Conservation (phyloP, 371 early-diverging fungal species). For the Mortierella sp. region DNA sequence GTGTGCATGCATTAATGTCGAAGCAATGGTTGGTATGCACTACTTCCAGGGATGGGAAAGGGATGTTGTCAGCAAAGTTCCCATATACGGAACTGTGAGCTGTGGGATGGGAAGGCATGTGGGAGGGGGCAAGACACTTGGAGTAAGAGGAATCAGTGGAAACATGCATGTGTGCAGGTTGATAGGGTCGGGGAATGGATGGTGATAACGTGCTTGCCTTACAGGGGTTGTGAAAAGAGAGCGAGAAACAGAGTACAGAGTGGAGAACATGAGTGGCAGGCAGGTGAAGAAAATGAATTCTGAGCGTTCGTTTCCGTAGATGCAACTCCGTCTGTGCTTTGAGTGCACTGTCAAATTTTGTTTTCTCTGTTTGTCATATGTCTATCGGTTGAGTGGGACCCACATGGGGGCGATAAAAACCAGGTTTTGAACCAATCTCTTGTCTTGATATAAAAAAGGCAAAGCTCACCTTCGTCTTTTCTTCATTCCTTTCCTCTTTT, state of each 20-base stretch:
- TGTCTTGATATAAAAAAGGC: not conserved
- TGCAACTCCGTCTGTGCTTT: not conserved
- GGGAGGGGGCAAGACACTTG: not conserved
- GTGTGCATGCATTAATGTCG: too few relatives aligned
- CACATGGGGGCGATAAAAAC: not conserved
- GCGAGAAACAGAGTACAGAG: not conserved
- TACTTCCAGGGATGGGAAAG: slow-evolving; percentile 5
- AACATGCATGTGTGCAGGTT: not conserved
- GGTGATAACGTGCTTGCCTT: not conserved
- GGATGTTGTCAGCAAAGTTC: slow-evolving; percentile 8
- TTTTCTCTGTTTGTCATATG: not conserved
- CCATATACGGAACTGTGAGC: slow-evolving; percentile 2
- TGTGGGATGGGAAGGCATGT: not conserved
- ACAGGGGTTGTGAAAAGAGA: not conserved
- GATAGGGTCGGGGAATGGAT: not conserved
- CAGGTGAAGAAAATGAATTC: not conserved
- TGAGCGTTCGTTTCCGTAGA: too few relatives aligned
- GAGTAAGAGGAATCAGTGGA: not conserved
- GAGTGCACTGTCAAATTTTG: too few relatives aligned
- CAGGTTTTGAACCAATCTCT: not conserved
- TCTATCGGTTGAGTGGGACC: not conserved
- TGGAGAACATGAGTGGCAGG: not conserved
- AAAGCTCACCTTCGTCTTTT: too few relatives aligned
- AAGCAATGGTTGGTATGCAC: too few relatives aligned
- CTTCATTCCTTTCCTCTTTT: not conserved